Evolutionary conservation across 805 yeast species (phyloP).

Genomic region (Lipomyces spencermartinsiae): DNA sequence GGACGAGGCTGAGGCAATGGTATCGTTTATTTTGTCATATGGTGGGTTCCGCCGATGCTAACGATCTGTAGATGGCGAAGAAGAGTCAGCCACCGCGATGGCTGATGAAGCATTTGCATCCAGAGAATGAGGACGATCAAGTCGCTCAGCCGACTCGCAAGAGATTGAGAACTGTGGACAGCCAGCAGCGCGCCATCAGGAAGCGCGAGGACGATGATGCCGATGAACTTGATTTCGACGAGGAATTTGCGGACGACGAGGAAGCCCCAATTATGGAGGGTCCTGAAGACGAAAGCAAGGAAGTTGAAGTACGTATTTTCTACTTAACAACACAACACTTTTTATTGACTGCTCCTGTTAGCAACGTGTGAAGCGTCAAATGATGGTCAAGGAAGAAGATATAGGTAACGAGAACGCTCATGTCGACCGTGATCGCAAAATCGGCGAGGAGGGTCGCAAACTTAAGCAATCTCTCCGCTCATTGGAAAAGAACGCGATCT

Average conservation of each 20-base stretch:
- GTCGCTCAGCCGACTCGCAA: conserved; percentile 34
- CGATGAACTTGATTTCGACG: conserved; percentile 93
- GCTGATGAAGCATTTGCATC: conserved; percentile 82
- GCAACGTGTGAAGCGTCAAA: conserved; percentile 76
- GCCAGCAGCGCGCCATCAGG: conserved; percentile 46
- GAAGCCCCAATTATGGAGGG: conserved; percentile 98
- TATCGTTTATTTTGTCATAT: neutral
- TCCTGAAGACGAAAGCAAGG: conserved; percentile 90
- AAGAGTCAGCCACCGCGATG: conserved; percentile 83
- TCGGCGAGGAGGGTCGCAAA: conserved; percentile 89
- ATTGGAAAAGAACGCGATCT: conserved; percentile 83
- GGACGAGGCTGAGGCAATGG: conserved; percentile 88
- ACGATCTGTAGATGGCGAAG: conserved; percentile 70
- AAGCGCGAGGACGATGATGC: conserved; percentile 67
- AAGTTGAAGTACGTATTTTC: conserved; percentile 61
- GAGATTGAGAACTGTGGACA: conserved; percentile 57
- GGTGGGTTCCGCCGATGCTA: neutral
- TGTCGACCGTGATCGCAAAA: conserved; percentile 71
- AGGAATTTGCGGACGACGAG: conserved; percentile 97
- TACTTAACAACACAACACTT: neutral
- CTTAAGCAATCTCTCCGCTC: conserved; percentile 82
- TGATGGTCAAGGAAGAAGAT: conserved; percentile 49
- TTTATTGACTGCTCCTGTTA: neutral
- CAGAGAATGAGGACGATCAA: conserved; percentile 41
- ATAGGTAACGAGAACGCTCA: conserved; percentile 52